These are phyloP conservation scores for Ocimum tenuiflorum DNA, from an alignment of 257 asterid species.

Conservation along the genomic window DNA sequence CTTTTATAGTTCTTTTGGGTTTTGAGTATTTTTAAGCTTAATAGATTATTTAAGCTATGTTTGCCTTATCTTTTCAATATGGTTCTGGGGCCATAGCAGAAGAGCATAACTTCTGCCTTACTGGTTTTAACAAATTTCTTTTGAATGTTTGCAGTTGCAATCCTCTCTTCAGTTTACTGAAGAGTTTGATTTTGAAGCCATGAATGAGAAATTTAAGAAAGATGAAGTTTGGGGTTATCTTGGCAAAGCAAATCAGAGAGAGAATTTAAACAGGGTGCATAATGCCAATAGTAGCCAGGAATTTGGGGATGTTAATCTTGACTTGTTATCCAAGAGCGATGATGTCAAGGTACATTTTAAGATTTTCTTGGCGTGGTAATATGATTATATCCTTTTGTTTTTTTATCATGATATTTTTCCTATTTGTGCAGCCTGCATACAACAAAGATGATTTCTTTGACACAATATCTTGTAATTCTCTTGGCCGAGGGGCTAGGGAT, in stretches of 20 bases:
- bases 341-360: constrained; percentile 46
- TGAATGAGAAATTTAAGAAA: constrained; percentile 78
- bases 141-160: constrained; percentile 31
- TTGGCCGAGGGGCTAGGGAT: constrained; percentile 44
- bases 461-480: constrained; percentile 54
- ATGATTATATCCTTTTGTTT: neutral
- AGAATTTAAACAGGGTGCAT: constrained; percentile 28
- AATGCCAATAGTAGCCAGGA: constrained; percentile 22
- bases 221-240: constrained; percentile 77
- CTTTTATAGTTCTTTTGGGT: neutral
- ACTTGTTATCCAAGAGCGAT: constrained; percentile 32
- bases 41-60: neutral
- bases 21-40: neutral
- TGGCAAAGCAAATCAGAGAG: constrained; percentile 50
- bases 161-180: constrained; percentile 34
- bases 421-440: constrained; percentile 63
- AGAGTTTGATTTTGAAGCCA: constrained; percentile 72
- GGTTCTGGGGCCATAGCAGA: neutral
- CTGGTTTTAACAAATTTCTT: neutral
- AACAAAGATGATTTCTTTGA: constrained; percentile 75
- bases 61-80: neutral
- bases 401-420: neutral
- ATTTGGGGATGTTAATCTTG: constrained; percentile 26
- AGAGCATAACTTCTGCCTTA: neutral
- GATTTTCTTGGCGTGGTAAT: neutral